phyloP scores from a whole-genome alignment of 169 alveolate species.

The Eimeria falciformis region DNA sequence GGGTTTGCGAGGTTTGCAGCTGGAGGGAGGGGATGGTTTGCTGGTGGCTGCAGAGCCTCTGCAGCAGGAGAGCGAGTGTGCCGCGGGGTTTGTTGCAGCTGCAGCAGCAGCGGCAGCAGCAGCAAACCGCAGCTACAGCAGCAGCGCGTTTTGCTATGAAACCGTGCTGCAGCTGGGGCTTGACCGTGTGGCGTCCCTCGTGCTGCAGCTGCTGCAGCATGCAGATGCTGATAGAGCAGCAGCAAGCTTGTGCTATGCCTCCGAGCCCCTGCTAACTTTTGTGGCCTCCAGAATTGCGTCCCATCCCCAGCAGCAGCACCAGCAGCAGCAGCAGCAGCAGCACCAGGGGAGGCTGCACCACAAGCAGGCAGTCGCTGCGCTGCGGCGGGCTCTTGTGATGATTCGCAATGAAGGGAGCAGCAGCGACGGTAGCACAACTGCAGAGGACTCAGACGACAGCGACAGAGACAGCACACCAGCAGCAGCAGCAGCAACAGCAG shows the following conservation, averaged over 20 bases:
- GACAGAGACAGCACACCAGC: conserved; percentile 23
- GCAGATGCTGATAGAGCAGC: conserved; percentile 60
- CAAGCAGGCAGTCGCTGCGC: conserved; percentile 12
- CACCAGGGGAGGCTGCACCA: not conserved
- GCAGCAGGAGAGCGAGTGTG: conserved; percentile 25
- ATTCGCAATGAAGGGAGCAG: conserved; percentile 35
- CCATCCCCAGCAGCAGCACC: conserved; percentile 68
- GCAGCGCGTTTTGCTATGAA: conserved; percentile 21
- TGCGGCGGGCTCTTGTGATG: not conserved
- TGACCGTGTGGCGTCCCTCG: conserved; percentile 22
- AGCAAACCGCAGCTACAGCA: conserved; percentile 36
- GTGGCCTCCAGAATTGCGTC: conserved; percentile 57
- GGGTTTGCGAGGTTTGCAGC: not conserved
- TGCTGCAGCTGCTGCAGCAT: conserved; percentile 50
- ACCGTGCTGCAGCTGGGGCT: conserved; percentile 60
- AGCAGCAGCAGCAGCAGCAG: conserved; percentile 47
- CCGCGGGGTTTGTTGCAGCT: conserved; percentile 12
- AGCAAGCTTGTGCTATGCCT: conserved; percentile 58
- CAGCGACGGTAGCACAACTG: conserved; percentile 26
- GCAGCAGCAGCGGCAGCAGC: conserved; percentile 1
- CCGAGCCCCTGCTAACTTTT: conserved; percentile 67
- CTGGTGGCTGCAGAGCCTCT: conserved; percentile 52
- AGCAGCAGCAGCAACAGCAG: conserved; percentile 28
- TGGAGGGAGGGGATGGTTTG: not conserved
- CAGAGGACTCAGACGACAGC: not conserved